phyloP scores from a whole-genome alignment of 1,139 yeast species.

The Yamadazyma kanchanaburiensis region DNA sequence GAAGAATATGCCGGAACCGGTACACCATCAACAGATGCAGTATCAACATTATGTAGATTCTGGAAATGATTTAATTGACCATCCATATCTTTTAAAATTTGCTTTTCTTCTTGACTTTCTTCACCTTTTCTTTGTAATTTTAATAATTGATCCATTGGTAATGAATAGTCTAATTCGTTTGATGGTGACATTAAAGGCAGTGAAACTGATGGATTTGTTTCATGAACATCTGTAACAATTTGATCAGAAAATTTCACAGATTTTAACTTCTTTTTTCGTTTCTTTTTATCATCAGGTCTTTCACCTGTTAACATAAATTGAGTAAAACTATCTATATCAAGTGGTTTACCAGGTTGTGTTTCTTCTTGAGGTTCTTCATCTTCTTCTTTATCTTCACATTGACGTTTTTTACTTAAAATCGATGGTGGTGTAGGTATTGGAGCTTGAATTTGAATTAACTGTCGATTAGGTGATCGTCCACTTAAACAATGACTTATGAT shows the following conservation, averaged over 20 bases:
- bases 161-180: constrained; percentile 48
- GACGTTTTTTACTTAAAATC: constrained; percentile 56
- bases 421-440: constrained; percentile 69
- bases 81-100: constrained; percentile 63
- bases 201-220: constrained; percentile 9
- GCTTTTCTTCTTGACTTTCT: constrained; percentile 52
- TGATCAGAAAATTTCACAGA: constrained; percentile 73
- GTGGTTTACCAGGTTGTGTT: constrained; percentile 19
- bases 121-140: constrained; percentile 31
- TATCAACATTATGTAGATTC: constrained; percentile 59
- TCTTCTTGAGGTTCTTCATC: constrained; percentile 14
- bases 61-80: constrained; percentile 65
- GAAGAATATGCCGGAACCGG: constrained; percentile 45
- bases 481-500: constrained; percentile 55
- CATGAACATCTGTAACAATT: constrained; percentile 44
- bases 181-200: constrained; percentile 22
- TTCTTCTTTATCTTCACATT: constrained; percentile 38
- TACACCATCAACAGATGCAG: constrained; percentile 57
- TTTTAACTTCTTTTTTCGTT: constrained; percentile 42
- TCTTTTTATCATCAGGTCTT: constrained; percentile 45
- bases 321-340: constrained; percentile 70
- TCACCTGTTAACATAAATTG: constrained; percentile 73
- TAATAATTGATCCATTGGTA: constrained; percentile 73
- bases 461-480: constrained; percentile 49
- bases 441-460: constrained; percentile 48